Percentiles rank a stretch among this genome's conserved stretches.
These are phyloP conservation scores for Candida saitoana DNA, from an alignment of 805 yeast species.

Conservation along the genomic window DNA sequence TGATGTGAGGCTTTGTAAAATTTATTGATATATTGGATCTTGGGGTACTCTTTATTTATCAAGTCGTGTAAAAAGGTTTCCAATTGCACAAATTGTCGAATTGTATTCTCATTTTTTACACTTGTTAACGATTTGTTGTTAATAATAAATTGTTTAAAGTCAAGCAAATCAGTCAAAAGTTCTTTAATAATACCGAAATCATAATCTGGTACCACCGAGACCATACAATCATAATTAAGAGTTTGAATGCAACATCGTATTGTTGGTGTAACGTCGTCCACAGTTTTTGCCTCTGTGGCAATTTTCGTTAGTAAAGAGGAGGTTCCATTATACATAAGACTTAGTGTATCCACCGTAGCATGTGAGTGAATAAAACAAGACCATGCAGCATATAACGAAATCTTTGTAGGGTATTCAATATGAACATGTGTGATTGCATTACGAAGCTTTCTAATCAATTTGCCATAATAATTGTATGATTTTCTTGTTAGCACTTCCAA, in stretches of 20 bases:
- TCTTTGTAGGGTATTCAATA: conserved; percentile 33
- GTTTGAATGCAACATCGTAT: conserved; percentile 14
- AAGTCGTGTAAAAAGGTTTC: conserved; percentile 26
- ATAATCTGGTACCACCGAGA: conserved; percentile 31
- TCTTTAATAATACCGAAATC: conserved; percentile 25
- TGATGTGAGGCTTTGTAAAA: conserved; percentile 17
- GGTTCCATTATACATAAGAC: conserved; percentile 32
- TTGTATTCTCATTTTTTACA: conserved; percentile 7
- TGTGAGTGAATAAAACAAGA: conserved; percentile 30
- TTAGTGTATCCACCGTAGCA: conserved; percentile 29
- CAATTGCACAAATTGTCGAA: conserved; percentile 20
- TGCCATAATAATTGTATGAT: conserved; percentile 32
- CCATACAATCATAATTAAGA: conserved; percentile 19
- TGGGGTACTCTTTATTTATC: conserved; percentile 23
- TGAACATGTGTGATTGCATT: conserved; percentile 26
- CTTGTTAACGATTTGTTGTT: conserved; percentile 12
- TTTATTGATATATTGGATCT: conserved; percentile 21
- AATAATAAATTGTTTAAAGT: conserved; percentile 22
- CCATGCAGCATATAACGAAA: conserved; percentile 35
- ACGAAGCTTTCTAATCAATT: conserved; percentile 30
- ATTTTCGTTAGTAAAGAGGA: conserved; percentile 25
- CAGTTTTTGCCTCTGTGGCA: conserved; percentile 17
- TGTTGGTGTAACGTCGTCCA: conserved; percentile 17
- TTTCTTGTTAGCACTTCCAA: conserved; percentile 26
- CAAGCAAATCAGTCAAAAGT: conserved; percentile 20